Conservation (phyloP, 2,329 filamentous ascomycete species). For the Madurella mycetomatis region DNA sequence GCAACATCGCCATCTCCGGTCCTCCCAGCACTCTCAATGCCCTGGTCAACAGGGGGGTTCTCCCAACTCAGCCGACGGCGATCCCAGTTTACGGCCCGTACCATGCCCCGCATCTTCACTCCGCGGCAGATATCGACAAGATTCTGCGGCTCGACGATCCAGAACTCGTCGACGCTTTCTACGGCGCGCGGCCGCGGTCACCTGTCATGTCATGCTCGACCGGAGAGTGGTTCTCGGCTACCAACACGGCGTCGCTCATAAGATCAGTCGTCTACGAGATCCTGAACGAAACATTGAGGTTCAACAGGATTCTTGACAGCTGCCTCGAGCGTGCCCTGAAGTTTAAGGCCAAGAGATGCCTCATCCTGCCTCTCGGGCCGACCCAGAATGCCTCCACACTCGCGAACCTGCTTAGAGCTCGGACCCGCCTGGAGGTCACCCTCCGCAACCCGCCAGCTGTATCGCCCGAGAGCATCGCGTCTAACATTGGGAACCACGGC, state of each 20-base stretch:
- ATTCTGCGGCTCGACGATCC: slow-evolving; percentile 43
- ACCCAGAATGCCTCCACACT: slow-evolving; percentile 46
- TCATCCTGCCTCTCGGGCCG: slow-evolving; percentile 48
- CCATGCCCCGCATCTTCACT: slow-evolving; percentile 52
- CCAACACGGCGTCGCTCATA: slow-evolving; percentile 40
- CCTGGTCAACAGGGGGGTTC: slow-evolving; percentile 38
- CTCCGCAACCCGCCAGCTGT: slow-evolving; percentile 37
- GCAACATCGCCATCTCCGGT: slow-evolving; percentile 50
- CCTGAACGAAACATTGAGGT: slow-evolving; percentile 45
- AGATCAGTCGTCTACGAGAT: slow-evolving; percentile 44
- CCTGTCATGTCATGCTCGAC: slow-evolving; percentile 49
- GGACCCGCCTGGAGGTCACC: slow-evolving; percentile 41
- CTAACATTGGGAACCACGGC: slow-evolving; percentile 45
- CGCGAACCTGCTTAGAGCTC: slow-evolving; percentile 38
- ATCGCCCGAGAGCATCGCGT: slow-evolving; percentile 31
- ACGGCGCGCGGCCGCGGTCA: slow-evolving; percentile 41
- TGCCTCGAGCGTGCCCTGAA: slow-evolving; percentile 41
- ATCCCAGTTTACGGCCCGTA: slow-evolving; percentile 55
- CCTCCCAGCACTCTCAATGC: slow-evolving; percentile 46
- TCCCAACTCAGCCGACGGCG: slow-evolving; percentile 40
- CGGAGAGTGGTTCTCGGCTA: slow-evolving; percentile 39
- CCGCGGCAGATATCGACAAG: slow-evolving; percentile 38
- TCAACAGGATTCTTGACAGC: slow-evolving; percentile 45
- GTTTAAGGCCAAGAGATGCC: slow-evolving; percentile 37
- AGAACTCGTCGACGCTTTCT: slow-evolving; percentile 36